A percentile compares a stretch with the other conserved stretches of the same genome.
Conservation (phyloP, 495 filamentous ascomycete genomes). For the Annulohypoxylon nitens region DNA sequence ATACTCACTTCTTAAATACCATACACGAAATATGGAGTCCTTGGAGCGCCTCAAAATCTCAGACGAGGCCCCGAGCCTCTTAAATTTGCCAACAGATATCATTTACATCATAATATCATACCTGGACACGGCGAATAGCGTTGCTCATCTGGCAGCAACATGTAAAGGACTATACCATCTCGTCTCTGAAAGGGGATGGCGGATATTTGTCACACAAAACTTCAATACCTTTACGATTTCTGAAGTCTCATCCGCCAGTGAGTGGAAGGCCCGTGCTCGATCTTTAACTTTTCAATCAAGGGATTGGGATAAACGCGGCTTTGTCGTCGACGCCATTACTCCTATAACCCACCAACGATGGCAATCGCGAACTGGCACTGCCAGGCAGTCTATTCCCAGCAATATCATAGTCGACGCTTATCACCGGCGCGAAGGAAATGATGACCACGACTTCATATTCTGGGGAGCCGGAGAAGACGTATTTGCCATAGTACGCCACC, state of each 20-base stretch:
- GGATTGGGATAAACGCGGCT: constrained; percentile 58
- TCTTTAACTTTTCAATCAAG: constrained; percentile 58
- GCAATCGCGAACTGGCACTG: constrained; percentile 12
- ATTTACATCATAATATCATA: constrained; percentile 54
- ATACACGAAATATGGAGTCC: background rate
- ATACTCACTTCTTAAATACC: background rate
- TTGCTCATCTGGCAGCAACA: constrained; percentile 51
- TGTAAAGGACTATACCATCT: constrained; percentile 50
- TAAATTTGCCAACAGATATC: constrained; percentile 56
- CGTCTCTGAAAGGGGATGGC: constrained; percentile 56
- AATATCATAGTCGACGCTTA: constrained; percentile 58
- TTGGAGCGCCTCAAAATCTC: constrained; percentile 25
- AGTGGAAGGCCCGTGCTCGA: constrained; percentile 55
- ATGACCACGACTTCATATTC: constrained; percentile 56
- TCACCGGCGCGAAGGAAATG: constrained; percentile 43
- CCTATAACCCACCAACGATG: constrained; percentile 18
- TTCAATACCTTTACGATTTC: constrained; percentile 55
- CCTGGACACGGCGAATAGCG: constrained; percentile 55
- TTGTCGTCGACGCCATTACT: constrained; percentile 50
- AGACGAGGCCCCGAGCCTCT: constrained; percentile 30
- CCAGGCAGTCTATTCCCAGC: constrained; percentile 47
- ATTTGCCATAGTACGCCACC: constrained; percentile 51
- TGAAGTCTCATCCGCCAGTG: constrained; percentile 16
- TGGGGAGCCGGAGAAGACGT: constrained; percentile 63
- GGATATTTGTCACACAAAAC: constrained; percentile 56